Evolutionary conservation across 176 grass and related monocot species (phyloP), one percentile per base, ranked within the genome.

Genomic region (Cocos nucifera): DNA sequence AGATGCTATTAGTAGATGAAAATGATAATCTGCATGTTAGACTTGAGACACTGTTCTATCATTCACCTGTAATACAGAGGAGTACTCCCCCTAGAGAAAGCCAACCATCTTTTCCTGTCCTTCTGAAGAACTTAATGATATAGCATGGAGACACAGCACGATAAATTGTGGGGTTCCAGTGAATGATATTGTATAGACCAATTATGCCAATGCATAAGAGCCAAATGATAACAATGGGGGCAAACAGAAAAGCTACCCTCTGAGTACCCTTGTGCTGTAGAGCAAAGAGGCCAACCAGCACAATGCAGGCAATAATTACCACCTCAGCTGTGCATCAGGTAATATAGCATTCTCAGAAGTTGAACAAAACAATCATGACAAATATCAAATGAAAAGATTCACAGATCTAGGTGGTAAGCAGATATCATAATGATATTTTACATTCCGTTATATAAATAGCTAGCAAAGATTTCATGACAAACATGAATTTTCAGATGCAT

Each of bases 221-320:
- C 86, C 86, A 89, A 55, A 78, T 30, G 7, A 89, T 32, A 57
- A 89, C 28, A 66, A 89, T 55, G 0, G 86, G 86, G 44, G 86
- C 86, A 75, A 89, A 89, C 78, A 89, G 15, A 35, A 89, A 85
- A 53, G 81, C 81, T 23, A 89, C 78, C 75, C 27, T 85, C 50
- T 85, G 86, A 65, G 86, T 89, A 17, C 86, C 81, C 67, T 70
- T 61, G 75, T 85, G 81, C 21, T 89, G 86, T 17, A 85, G 76
- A 2, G 86, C 67, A 81, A 89, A 89, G 50, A 89, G 81, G 22
- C 78, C 77, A 81, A 89, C 57, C 73, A 89, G 67, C 35, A 85
- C 71, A 53, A 79, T 52, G 12, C 86, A 89, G 54, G 81, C 18
- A 61, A 89, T 76, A 18, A 85, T 17, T 67, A 81, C 17, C 15